Evolutionary conservation across 192 early-diverging fungal genomes (phyloP).

Genomic region (Podochytrium sp.): DNA sequence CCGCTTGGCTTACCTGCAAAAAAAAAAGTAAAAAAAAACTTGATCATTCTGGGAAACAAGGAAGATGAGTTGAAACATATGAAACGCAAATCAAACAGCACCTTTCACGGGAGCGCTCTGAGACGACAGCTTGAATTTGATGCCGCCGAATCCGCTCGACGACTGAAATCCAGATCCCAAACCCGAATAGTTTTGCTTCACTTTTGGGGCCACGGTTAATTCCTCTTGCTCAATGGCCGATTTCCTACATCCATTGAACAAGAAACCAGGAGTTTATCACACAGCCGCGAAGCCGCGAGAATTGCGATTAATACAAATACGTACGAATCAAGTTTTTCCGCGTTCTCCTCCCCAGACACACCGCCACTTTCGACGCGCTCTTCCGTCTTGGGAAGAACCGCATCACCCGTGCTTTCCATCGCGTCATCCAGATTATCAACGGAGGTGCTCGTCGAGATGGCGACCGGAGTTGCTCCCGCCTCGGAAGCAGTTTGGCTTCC

Average conservation of each 20-base stretch:
- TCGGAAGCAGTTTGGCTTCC: not conserved
- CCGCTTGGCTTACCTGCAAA: no score
- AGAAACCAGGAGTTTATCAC: not conserved
- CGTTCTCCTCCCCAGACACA: not conserved
- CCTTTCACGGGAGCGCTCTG: not conserved
- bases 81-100: no score
- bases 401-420: no score
- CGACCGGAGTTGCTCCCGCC: no score
- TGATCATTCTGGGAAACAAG: no score
- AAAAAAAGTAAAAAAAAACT: no score
- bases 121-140: slow-evolving; percentile 2
- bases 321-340: not conserved
- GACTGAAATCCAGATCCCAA: not conserved
- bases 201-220: not conserved
- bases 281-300: not conserved
- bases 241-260: not conserved
- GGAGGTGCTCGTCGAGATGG: no score
- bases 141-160: not conserved
- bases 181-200: slow-evolving; percentile 11
- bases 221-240: not conserved
- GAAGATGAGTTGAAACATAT: no score
- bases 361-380: not conserved
- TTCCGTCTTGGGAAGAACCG: no score
- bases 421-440: no score
- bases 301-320: not conserved